Conservation (phyloP, 148 eudicot species). For the Heliamphora exappendiculata region DNA sequence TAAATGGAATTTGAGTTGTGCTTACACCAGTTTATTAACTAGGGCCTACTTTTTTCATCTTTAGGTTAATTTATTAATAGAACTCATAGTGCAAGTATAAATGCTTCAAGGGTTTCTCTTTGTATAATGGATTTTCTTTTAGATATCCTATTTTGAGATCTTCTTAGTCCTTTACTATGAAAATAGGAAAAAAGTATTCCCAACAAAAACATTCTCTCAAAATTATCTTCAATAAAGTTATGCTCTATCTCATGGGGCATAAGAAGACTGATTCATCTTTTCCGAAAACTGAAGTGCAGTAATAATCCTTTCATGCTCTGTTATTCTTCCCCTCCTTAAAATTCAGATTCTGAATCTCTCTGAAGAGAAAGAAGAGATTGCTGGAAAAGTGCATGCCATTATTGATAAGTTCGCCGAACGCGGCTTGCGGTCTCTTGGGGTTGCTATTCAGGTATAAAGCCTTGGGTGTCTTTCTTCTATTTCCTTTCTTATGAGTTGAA, state of each 20-base stretch:
- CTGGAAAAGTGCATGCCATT: conserved; percentile 32
- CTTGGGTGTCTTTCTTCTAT: neutral
- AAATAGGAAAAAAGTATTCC: neutral
- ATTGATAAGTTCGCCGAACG: conserved; percentile 51
- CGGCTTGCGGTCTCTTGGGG: conserved; percentile 42
- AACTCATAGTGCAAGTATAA: neutral
- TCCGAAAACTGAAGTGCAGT: neutral
- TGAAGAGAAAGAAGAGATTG: conserved; percentile 24
- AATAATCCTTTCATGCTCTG: conserved; percentile 1
- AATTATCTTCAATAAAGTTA: neutral
- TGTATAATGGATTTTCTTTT: neutral
- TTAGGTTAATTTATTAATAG: neutral
- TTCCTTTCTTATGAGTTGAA: neutral
- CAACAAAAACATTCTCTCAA: neutral
- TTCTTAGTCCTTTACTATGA: neutral
- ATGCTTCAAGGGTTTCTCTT: neutral
- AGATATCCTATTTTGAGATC: neutral
- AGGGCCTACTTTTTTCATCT: neutral
- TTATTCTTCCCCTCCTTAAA: neutral
- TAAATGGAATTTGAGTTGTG: neutral
- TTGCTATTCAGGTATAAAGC: conserved; percentile 33
- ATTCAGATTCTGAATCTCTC: conserved; percentile 36
- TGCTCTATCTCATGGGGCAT: neutral
- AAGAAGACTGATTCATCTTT: neutral
- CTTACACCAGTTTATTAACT: neutral